Percentiles rank a stretch among this genome's conserved stretches.
These are phyloP conservation scores for Chlamydomonas applanata DNA, from an alignment of 139 green algal species.

Conservation along the genomic window DNA sequence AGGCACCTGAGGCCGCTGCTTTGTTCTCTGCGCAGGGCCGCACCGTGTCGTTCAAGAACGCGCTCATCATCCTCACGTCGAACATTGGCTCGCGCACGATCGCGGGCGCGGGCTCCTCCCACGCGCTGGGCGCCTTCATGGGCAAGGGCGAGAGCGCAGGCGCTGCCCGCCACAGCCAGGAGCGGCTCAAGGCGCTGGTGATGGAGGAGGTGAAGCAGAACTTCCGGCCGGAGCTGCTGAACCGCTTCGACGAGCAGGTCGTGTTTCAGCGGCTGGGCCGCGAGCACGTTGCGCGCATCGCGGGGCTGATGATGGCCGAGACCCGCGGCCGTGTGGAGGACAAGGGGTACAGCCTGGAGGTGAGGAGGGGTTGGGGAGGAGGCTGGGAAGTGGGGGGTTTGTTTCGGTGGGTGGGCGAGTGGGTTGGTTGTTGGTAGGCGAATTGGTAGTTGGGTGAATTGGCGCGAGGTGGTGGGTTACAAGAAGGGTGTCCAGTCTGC, in stretches of 20 bases:
- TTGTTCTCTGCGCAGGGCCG: conserved; percentile 63
- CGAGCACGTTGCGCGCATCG: conserved; percentile 63
- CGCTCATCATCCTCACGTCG: conserved; percentile 87
- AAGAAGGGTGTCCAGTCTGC: too few species aligned
- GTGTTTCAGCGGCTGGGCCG: conserved; percentile 75
- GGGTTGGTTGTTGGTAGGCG: too few species aligned
- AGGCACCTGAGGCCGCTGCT: too few species aligned
- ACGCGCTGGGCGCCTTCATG: neutral
- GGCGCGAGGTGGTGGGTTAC: too few species aligned
- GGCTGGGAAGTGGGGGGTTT: too few species aligned
- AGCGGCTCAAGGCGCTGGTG: conserved; percentile 44
- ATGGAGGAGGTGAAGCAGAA: conserved; percentile 62
- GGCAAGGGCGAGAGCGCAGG: conserved; percentile 4
- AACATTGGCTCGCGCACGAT: conserved; percentile 90
- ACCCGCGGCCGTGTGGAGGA: conserved; percentile 41
- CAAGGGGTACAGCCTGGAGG: conserved; percentile 44
- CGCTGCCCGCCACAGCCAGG: neutral
- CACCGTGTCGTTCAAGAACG: conserved; percentile 91
- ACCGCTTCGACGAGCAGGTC: conserved; percentile 62
- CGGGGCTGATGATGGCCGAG: conserved; percentile 63
- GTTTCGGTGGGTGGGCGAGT: too few species aligned
- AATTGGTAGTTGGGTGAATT: too few species aligned
- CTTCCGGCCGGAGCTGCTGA: conserved; percentile 63
- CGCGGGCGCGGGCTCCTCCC: conserved; percentile 13
- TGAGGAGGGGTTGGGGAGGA: too few species aligned